phyloP scores from a whole-genome alignment of 2,329 filamentous ascomycete species.

The Fusarium xylarioides region DNA sequence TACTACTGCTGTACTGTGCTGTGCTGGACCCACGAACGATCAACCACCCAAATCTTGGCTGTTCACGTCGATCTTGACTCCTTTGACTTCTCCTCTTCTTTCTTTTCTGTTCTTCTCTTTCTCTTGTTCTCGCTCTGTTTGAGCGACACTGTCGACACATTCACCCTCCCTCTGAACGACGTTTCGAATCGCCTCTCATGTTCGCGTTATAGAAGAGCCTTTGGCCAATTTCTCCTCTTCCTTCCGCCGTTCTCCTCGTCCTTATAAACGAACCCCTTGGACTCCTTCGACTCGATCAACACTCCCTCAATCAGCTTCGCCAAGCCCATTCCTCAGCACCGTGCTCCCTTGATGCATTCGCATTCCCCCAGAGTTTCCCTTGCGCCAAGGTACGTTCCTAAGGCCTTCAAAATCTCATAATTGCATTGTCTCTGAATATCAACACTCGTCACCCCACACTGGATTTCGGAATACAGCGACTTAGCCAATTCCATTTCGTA shows the following conservation, averaged over 20 bases:
- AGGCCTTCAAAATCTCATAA: conserved; percentile 1
- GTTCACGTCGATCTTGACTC: conserved; percentile 37
- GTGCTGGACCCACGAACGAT: conserved; percentile 37
- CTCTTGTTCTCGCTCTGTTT: conserved; percentile 29
- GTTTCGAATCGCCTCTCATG: conserved; percentile 43
- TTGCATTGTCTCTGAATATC: background rate
- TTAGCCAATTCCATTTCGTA: conserved; percentile 15
- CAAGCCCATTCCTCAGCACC: conserved; percentile 21
- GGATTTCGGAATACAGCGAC: background rate
- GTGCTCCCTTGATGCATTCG: conserved; percentile 23
- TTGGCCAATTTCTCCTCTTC: conserved; percentile 32
- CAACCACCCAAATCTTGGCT: conserved; percentile 28
- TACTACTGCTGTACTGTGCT: background rate
- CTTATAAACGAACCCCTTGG: conserved; percentile 13
- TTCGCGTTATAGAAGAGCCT: conserved; percentile 49
- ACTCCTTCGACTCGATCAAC: conserved; percentile 22
- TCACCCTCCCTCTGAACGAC: background rate
- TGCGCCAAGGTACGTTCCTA: conserved; percentile 33
- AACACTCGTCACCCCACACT: conserved; percentile 33
- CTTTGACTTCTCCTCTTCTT: conserved; percentile 29
- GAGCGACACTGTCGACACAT: conserved; percentile 26
- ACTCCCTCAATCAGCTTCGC: conserved; percentile 22
- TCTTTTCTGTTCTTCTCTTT: conserved; percentile 7
- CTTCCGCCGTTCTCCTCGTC: conserved; percentile 21
- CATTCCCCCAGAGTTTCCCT: conserved; percentile 15